Base-by-base conservation (phyloP, 441 rosid species). In the Rhodomyrtus psidioides region DNA sequence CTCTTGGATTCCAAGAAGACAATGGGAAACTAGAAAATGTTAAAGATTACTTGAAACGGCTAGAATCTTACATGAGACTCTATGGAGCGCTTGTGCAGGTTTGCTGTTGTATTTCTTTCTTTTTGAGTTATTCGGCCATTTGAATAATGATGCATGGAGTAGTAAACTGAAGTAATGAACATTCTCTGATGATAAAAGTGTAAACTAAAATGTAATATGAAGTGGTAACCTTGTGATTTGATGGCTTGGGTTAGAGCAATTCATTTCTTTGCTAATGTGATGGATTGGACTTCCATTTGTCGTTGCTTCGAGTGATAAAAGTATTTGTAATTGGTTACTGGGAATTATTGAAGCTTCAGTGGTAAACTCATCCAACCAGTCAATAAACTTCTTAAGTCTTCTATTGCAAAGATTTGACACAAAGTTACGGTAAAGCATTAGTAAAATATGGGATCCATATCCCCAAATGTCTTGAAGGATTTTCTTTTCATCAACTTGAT, bases 1-100 rank as follows among this genome's bases (percentile, higher is more conserved):
- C 88, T 82, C 89, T 93, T 30, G 97, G 95, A 42, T 92, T 86
- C 82, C 88, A 83, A 85, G 94, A 92, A 87, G 89, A 87, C 9
- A 89, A 89, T 74, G 97, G 97, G 39, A 91, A 92, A 86, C 57
- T 93, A 46, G 96, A 94, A 89, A 90, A 88, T 53, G 86, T 83
- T 9, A 26, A 83, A 21, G 92, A 93, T 86, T 93, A 90, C 88
- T 82, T 93, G 88, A 89, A 88, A 88, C 93, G 96, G 85, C 81
- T 94, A 83, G 92, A 90, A 88, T 93, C 94, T 81, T 93, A 91
- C 90, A 94, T 96, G 96, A 94, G 88, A 90, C 90, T 95, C 55
- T 97, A 97, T 85, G 99, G 96, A 30, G 97, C 99, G 85, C 91
- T 97, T 13, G 94, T 95, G 89, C 98, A 97, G 99, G 99, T 97